phyloP scores from a whole-genome alignment of 345 rosid species.

The Lumnitzera littorea region DNA sequence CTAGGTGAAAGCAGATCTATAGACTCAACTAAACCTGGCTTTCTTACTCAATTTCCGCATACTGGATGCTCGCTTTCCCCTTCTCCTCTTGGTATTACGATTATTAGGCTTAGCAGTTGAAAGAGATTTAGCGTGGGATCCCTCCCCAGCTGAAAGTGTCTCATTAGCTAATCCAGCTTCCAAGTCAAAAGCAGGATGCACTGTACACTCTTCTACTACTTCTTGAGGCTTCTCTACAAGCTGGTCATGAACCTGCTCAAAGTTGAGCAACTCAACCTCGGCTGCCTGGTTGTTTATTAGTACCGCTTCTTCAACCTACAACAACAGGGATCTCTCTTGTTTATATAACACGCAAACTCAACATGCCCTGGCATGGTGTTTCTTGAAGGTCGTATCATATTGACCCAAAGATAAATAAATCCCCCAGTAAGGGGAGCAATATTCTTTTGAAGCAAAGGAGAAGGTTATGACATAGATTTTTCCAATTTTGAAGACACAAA shows the following conservation, averaged over 20 bases:
- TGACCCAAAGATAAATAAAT: not conserved
- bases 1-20: no score
- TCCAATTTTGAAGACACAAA: no score
- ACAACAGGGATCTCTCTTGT: not conserved
- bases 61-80: constrained; percentile 43
- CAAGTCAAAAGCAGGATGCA: not conserved
- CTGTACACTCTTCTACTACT: constrained; percentile 17
- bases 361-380: not conserved
- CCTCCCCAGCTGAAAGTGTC: constrained; percentile 12
- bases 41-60: constrained; percentile 28
- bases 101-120: constrained; percentile 35
- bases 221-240: constrained; percentile 15
- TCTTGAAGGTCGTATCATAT: not conserved
- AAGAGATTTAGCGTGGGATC: constrained; percentile 17
- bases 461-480: no score
- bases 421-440: no score
- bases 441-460: no score
- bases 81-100: constrained; percentile 39
- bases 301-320: constrained; percentile 24
- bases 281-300: constrained; percentile 31
- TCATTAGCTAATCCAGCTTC: constrained; percentile 5
- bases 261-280: constrained; percentile 31
- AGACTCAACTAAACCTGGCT: constrained; percentile 19
- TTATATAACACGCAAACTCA: not conserved
- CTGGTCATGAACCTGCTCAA: constrained; percentile 21